A percentile compares a stretch with the other conserved stretches of the same genome.
Conservation (phyloP, 2,329 filamentous ascomycete species). For the Calycina herbarum region DNA sequence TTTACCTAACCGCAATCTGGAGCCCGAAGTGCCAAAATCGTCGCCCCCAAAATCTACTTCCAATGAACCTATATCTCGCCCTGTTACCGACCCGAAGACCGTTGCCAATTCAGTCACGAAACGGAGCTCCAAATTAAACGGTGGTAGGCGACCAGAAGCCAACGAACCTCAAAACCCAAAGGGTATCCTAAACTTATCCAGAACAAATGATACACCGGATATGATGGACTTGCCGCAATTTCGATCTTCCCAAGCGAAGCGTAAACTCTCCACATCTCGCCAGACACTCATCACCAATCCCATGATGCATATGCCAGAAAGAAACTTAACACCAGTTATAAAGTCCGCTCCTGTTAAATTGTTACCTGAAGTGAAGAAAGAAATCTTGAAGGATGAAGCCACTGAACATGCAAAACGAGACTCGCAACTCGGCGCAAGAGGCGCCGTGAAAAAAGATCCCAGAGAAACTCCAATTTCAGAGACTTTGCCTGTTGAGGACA, state of each 20-base stretch:
- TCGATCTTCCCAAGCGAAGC: conserved; percentile 23
- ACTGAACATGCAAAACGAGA: background rate
- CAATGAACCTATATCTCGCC: conserved; percentile 1
- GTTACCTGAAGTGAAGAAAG: background rate
- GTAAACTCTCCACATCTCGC: conserved; percentile 23
- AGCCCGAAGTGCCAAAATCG: background rate
- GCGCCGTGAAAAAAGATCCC: background rate
- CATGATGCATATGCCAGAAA: conserved; percentile 22
- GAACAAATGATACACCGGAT: conserved; percentile 17
- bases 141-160: conserved; percentile 23
- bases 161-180: conserved; percentile 31
- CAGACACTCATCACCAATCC: conserved; percentile 30
- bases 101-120: conserved; percentile 15
- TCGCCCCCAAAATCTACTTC: conserved; percentile 8
- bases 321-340: conserved; percentile 11
- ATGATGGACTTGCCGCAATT: conserved; percentile 13
- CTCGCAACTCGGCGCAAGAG: conserved; percentile 9
- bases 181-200: conserved; percentile 31
- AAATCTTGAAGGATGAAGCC: background rate
- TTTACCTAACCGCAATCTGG: background rate
- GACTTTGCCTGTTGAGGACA: conserved; percentile 30
- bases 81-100: conserved; percentile 13
- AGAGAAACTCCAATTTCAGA: background rate
- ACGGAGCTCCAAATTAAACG: conserved; percentile 13
- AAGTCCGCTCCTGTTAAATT: conserved; percentile 8